Evolutionary conservation across 1,284 basidiomycete genomes (phyloP).

Genomic region (Cryptococcus sp.): DNA sequence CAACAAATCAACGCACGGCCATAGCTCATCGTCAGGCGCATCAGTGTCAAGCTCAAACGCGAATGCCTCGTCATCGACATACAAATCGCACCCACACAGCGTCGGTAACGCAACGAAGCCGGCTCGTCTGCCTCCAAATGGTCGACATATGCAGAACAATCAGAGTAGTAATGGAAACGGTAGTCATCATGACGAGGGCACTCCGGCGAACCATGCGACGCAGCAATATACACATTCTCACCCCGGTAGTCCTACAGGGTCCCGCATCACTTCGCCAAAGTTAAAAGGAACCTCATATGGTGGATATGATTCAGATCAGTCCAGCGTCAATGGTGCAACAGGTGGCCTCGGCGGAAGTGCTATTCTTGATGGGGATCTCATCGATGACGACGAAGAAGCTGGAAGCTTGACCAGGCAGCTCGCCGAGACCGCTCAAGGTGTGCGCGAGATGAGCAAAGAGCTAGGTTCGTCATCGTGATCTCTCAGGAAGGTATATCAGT

Average conservation of each 20-base stretch:
- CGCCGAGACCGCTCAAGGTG: slow-evolving; percentile 94
- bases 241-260: slow-evolving; percentile 12
- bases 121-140: slow-evolving; percentile 7
- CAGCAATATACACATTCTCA: slow-evolving; percentile 6
- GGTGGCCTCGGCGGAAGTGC: slow-evolving; percentile 18
- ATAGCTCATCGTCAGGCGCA: slow-evolving; percentile 1
- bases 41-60: slow-evolving; percentile 3
- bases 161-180: too few species aligned
- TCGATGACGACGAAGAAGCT: slow-evolving; percentile 60
- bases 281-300: slow-evolving; percentile 13
- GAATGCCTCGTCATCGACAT: neutral
- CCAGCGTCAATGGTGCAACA: slow-evolving; percentile 13
- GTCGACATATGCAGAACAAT: neutral
- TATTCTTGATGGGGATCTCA: slow-evolving; percentile 22
- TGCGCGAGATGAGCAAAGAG: slow-evolving; percentile 98
- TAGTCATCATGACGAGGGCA: too few species aligned
- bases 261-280: slow-evolving; percentile 17
- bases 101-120: slow-evolving; percentile 15
- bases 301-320: slow-evolving; percentile 45
- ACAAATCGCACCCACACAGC: neutral
- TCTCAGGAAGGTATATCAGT: neutral
- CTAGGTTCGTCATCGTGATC: slow-evolving; percentile 65
- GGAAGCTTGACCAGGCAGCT: slow-evolving; percentile 83
- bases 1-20: slow-evolving; percentile 10
- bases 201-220: neutral